These are phyloP conservation scores for Leishmania tropica DNA, from an alignment of 208 protist genomes.

Conservation along the genomic window DNA sequence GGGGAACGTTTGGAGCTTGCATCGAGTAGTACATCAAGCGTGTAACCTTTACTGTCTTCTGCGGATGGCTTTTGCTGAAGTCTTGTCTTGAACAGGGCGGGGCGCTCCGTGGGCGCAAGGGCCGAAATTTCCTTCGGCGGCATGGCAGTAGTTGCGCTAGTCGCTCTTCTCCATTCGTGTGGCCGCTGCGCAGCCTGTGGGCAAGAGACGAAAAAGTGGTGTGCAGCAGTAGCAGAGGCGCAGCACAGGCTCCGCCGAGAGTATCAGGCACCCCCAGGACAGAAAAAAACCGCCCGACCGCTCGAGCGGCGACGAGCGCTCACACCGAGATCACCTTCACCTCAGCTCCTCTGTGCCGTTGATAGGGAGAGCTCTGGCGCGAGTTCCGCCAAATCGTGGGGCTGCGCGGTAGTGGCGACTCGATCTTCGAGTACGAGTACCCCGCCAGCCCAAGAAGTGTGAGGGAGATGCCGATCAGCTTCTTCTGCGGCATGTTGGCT, in stretches of 20 bases:
- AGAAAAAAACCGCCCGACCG: background rate
- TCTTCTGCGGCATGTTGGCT: conserved; percentile 30
- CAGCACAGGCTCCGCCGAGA: background rate
- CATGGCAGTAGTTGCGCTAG: too few species aligned
- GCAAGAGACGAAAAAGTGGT: background rate
- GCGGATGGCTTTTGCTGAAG: too few species aligned
- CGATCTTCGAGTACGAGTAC: conserved; percentile 55
- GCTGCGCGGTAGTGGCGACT: conserved; percentile 1
- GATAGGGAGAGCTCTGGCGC: background rate
- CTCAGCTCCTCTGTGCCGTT: background rate
- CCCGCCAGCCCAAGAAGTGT: conserved; percentile 66
- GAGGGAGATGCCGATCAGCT: conserved; percentile 47
- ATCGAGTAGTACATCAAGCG: too few species aligned
- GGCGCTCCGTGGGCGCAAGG: background rate
- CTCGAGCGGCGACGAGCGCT: background rate
- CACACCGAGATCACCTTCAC: conserved; percentile 3
- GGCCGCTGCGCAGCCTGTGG: background rate
- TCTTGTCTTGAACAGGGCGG: background rate
- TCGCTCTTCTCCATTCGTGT: background rate
- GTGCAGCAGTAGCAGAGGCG: background rate
- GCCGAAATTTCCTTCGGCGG: background rate
- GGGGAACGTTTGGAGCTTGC: too few species aligned
- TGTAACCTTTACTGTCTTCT: too few species aligned
- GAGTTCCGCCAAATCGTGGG: background rate
- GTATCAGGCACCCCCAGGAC: background rate